Conservation (phyloP, 192 early-diverging fungal genomes). For the Rhizoclosmatium globosum region DNA sequence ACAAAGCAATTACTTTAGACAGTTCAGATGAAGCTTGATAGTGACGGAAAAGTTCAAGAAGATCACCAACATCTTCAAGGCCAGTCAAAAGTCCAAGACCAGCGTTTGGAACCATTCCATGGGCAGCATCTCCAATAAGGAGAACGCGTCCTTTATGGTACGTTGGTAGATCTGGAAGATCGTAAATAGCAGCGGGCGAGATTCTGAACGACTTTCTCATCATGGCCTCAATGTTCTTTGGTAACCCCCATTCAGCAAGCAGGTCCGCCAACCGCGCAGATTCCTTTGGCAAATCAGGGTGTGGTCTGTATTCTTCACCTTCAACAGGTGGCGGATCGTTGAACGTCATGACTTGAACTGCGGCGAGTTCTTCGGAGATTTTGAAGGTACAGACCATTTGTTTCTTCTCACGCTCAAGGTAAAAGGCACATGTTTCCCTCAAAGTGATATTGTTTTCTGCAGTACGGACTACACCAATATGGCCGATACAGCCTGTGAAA, state of each 20-base stretch:
- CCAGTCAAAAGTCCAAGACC: conserved; percentile 34
- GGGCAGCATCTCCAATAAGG: conserved; percentile 36
- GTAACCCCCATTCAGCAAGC: conserved; percentile 5
- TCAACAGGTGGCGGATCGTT: conserved; percentile 1
- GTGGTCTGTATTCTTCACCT: not conserved
- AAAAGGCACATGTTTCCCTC: not conserved
- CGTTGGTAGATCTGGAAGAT: not conserved
- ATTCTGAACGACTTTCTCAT: conserved; percentile 13
- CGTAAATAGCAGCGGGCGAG: conserved; percentile 18
- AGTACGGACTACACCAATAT: conserved; percentile 5
- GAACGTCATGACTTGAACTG: not conserved
- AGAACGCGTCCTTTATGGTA: conserved; percentile 23
- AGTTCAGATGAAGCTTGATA: not conserved
- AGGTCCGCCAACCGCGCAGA: not conserved
- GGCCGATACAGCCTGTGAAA: conserved; percentile 17
- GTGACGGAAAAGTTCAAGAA: conserved; percentile 18
- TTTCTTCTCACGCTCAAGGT: not conserved
- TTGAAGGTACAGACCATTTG: not conserved
- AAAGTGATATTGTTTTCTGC: not conserved
- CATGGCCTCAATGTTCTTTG: not conserved
- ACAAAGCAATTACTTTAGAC: conserved; percentile 12
- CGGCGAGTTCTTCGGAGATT: not conserved
- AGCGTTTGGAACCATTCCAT: conserved; percentile 38
- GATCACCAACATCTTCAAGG: conserved; percentile 39
- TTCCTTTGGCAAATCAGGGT: conserved; percentile 13